Evolutionary conservation across 257 asterid genomes (phyloP), one percentile per base, ranked within the genome.

Genomic region (Nicotiana paniculata): DNA sequence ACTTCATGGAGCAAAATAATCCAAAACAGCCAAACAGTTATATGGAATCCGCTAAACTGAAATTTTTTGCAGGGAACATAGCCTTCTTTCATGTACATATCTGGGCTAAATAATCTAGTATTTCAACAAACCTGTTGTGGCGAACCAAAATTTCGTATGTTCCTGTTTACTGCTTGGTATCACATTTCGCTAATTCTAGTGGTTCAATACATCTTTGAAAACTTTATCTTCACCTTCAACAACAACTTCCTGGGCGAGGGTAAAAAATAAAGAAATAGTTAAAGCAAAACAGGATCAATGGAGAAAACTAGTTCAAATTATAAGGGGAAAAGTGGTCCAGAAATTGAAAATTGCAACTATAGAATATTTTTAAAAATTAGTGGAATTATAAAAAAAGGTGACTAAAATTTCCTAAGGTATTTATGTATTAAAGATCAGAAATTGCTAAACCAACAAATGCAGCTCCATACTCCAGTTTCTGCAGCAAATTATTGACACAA

Each of bases 161-260:
- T 92, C 93, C 87, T 89, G 88, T 88, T 96, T 96, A 85, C 81
- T 87, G 0, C 98, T 94, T 61, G 98, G 93, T 83, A 93, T 87
- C 91, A 94, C 0, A 84, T 91, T 93, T 62, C 93, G 3, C 98
- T 92, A 85, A 92, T 88, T 96, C 99, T 77, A 96, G 94, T 75
- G 98, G 97, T 80, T 96, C 99, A 59, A 96, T 94, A 96, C 95
- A 86, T 96, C 98, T 94, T 96, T 96, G 87, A 89, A 94, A 81
- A 94, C 99, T 90, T 93, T 96, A 88, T 96, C 99, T 86, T 96
- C 92, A 83, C 97, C 98, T 90, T 93, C 97, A 83, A 94, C 76
- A 83, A 94, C 76, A 6, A 96, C 97, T 85, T 94, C 98, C 99
- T 93, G 92, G 70, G 24, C 1, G 28, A 74, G 43, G 43, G 46